These are phyloP conservation scores for Yarrowia keelungensis DNA, from an alignment of 805 yeast genomes.

Conservation along the genomic window DNA sequence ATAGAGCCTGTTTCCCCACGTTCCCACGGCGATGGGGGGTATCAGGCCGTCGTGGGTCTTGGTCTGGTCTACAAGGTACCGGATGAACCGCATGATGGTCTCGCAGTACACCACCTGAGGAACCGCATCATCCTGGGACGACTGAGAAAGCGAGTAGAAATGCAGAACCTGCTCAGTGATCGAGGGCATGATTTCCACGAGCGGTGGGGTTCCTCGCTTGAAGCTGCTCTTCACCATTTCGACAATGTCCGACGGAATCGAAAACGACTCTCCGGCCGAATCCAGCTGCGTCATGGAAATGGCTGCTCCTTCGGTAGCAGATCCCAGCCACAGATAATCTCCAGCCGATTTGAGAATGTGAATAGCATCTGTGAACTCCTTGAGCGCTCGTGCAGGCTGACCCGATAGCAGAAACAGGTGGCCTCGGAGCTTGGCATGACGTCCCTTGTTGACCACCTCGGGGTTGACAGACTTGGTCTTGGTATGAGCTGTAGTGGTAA, in stretches of 20 bases:
- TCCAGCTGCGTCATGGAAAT: conserved; percentile 65
- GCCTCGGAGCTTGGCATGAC: conserved; percentile 36
- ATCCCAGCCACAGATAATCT: conserved; percentile 88
- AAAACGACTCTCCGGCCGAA: neutral
- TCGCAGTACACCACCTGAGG: conserved; percentile 85
- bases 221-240: conserved; percentile 4
- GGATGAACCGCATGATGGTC: conserved; percentile 63
- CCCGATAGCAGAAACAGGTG: conserved; percentile 77
- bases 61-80: conserved; percentile 51
- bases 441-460: conserved; percentile 19
- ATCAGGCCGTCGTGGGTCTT: conserved; percentile 26
- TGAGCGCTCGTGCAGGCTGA: conserved; percentile 70
- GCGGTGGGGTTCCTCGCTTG: conserved; percentile 7
- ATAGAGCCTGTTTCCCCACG: conserved; percentile 57
- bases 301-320: conserved; percentile 82
- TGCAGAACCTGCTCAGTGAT: conserved; percentile 49
- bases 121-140: conserved; percentile 72
- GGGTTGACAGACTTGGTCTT: conserved; percentile 15
- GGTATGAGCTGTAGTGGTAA: neutral
- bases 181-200: conserved; percentile 43
- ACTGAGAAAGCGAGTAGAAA: conserved; percentile 58
- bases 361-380: conserved; percentile 77
- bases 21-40: conserved; percentile 55
- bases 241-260: conserved; percentile 8
- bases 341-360: conserved; percentile 62